A percentile compares a stretch with the other conserved stretches of the same genome.
phyloP scores from a whole-genome alignment of 2,329 filamentous ascomycete genomes.

The Cadophora sp. region DNA sequence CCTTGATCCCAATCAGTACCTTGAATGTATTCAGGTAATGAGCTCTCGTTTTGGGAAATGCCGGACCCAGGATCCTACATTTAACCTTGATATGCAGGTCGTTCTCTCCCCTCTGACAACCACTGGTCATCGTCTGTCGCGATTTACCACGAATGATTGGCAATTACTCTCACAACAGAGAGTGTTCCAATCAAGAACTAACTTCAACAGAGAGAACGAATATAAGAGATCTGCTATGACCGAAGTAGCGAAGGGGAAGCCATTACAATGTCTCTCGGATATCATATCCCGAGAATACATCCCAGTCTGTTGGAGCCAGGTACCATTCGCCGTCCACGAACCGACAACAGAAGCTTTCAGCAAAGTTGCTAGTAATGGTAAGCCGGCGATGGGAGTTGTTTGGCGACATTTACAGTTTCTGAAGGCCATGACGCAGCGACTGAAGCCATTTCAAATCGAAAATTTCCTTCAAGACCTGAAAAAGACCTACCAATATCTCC shows the following conservation, averaged over 20 bases:
- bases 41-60: conserved; percentile 2
- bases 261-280: conserved; percentile 27
- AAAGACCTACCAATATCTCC: conserved; percentile 35
- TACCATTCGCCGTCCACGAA: conserved; percentile 29
- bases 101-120: conserved; percentile 31
- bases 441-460: conserved; percentile 20
- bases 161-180: conserved; percentile 11
- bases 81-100: conserved; percentile 17
- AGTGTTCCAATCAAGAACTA: conserved; percentile 30
- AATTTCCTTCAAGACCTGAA: conserved; percentile 34
- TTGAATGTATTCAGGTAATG: conserved; percentile 34
- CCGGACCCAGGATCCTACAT: conserved; percentile 16
- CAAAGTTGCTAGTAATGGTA: conserved; percentile 1
- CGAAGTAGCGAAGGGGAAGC: conserved; percentile 16
- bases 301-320: conserved; percentile 38
- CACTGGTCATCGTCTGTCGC: conserved; percentile 13
- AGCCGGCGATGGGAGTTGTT: conserved; percentile 28
- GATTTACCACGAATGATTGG: conserved; percentile 20
- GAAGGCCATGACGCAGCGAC: conserved; percentile 23
- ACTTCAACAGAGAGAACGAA: conserved; percentile 25
- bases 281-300: conserved; percentile 29
- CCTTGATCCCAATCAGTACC: conserved; percentile 30
- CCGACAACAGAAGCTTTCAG: conserved; percentile 27
- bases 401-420: conserved; percentile 36
- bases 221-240: conserved; percentile 30